phyloP scores from a whole-genome alignment of 345 rosid species.

The Reutealis trisperma region DNA sequence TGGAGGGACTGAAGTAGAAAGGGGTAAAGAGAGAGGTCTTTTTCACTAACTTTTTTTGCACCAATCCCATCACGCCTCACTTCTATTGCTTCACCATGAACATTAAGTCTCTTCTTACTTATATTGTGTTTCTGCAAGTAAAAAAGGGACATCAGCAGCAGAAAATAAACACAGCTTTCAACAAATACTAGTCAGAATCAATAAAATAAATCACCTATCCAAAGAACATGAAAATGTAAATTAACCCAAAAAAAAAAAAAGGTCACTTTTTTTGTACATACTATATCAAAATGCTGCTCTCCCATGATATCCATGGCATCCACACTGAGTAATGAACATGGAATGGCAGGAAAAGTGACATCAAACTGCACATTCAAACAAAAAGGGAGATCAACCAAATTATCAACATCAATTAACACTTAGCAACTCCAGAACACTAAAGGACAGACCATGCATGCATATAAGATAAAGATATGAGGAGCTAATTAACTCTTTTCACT shows the following conservation, averaged over 20 bases:
- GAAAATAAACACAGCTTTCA: background rate
- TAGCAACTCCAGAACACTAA: background rate
- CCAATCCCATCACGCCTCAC: conserved; percentile 34
- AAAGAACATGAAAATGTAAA: background rate
- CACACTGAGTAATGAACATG: conserved; percentile 32
- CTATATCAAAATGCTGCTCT: conserved; percentile 39
- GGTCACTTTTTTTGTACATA: conserved; percentile 1
- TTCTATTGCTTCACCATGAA: conserved; percentile 28
- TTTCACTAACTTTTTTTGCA: conserved; percentile 27
- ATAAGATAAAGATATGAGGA: background rate
- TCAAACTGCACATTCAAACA: conserved; percentile 28
- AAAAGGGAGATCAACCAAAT: background rate
- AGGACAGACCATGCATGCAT: background rate
- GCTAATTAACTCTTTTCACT: background rate
- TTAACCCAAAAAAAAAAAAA: background rate
- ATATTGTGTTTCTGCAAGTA: conserved; percentile 31
- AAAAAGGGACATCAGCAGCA: background rate
- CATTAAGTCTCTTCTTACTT: conserved; percentile 30
- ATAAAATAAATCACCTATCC: background rate
- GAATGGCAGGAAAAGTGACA: conserved; percentile 34
- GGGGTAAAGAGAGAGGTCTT: background rate
- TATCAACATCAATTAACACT: background rate
- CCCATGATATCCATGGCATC: conserved; percentile 41
- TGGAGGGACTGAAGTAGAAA: background rate
- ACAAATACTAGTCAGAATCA: background rate